Conservation (phyloP, 371 early-diverging fungal genomes). For the Smittium mucronatum region DNA sequence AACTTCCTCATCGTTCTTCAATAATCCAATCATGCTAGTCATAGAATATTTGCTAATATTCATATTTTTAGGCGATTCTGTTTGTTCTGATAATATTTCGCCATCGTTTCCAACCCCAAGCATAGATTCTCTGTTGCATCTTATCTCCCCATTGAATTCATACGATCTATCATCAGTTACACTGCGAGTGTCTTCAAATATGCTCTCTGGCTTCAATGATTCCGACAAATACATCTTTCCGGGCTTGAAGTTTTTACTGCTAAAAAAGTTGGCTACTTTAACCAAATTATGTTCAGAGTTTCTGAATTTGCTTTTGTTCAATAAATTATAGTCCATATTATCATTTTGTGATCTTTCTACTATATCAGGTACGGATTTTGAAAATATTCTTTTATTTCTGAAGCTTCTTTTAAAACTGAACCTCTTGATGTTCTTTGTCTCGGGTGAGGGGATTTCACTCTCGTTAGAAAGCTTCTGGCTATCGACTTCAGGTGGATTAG, state of each 20-base stretch:
- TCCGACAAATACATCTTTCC: neutral
- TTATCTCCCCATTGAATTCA: neutral
- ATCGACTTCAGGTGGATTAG: neutral
- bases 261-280: neutral
- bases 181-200: neutral
- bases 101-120: neutral
- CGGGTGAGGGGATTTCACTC: too few relatives aligned
- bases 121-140: neutral
- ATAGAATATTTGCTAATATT: neutral
- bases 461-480: neutral
- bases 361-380: slow-evolving; percentile 3
- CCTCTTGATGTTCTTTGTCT: too few relatives aligned
- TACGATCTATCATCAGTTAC: neutral
- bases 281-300: neutral
- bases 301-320: neutral
- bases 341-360: too few relatives aligned
- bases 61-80: neutral
- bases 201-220: neutral
- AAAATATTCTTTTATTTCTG: slow-evolving; percentile 4
- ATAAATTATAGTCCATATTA: neutral
- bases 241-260: neutral
- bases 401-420: neutral
- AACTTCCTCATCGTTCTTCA: too few relatives aligned
- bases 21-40: neutral
- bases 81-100: neutral